Evolutionary conservation across 169 alveolate genomes (phyloP).

Genomic region (Plasmodium gonderi): DNA sequence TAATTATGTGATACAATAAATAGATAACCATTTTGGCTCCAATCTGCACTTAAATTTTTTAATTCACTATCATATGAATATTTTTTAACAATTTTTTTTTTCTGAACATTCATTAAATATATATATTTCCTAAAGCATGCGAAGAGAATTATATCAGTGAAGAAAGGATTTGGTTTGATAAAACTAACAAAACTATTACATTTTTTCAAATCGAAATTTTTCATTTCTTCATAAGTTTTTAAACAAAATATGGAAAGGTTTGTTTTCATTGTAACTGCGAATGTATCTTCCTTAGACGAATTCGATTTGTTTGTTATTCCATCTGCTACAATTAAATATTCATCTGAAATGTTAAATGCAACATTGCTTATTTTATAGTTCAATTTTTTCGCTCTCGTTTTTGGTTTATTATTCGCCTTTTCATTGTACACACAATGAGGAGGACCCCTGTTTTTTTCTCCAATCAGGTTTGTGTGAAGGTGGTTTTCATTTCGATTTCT

Average conservation of each 20-base stretch:
- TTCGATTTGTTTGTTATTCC: constrained; percentile 73
- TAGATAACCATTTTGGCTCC: constrained; percentile 45
- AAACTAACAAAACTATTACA: constrained; percentile 71
- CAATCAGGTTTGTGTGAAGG: not conserved
- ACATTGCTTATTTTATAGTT: constrained; percentile 68
- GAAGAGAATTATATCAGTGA: constrained; percentile 33
- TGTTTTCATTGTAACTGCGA: constrained; percentile 72
- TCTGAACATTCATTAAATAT: constrained; percentile 38
- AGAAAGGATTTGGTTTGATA: constrained; percentile 60
- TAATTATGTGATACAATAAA: constrained; percentile 67
- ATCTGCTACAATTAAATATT: constrained; percentile 65
- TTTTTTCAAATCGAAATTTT: constrained; percentile 53
- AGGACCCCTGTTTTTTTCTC: not conserved
- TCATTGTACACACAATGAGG: constrained; percentile 23
- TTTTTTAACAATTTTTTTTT: constrained; percentile 62
- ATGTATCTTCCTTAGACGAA: constrained; percentile 23
- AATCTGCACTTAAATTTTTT: constrained; percentile 49
- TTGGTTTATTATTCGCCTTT: constrained; percentile 33
- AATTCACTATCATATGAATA: constrained; percentile 72
- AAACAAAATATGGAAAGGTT: constrained; percentile 41
- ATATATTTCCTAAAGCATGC: constrained; percentile 62
- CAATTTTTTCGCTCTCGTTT: constrained; percentile 50
- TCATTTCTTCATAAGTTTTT: constrained; percentile 52
- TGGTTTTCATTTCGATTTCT: not conserved
- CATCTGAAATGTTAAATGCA: constrained; percentile 35